Base-by-base conservation (phyloP, 1,139 yeast genomes). In the Suhomyces bolitotheri region DNA sequence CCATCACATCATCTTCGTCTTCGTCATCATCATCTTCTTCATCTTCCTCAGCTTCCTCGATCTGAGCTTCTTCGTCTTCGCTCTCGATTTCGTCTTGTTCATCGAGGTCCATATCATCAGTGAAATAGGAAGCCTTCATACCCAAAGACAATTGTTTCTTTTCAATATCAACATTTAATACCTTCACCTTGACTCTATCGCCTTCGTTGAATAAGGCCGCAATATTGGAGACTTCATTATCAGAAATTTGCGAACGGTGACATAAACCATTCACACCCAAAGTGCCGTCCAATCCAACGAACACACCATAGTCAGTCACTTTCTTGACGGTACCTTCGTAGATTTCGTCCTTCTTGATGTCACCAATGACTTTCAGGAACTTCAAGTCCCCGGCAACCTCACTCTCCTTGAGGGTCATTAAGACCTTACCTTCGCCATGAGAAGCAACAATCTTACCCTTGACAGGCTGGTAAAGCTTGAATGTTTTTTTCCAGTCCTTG, bases 111-210 rank as follows among this genome's bases (percentile, higher is more conserved):
- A 58, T 60, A 13, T 56, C 73, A 15, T 60, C 69, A 15, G 70
- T 71, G 60, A 92, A 90, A 62, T 83, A 88, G 4, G 96, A 86
- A 2, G 97, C 97, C 66, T 89, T 92, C 89, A 90, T 82, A 46
- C 97, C 96, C 41, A 90, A 74, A 1, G 95, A 82, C 29, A 90
- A 57, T 55, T 85, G 89, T 45, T 80, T 81, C 71, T 84, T 88
- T 13, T 68, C 78, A 4, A 53, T 41, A 52, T 86, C 82, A 29
- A 82, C 71, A 29, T 70, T 73, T 50, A 90, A 68, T 22, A 92
- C 71, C 64, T 82, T 84, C 27, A 87, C 95, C 64, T 86, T 86
- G 29, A 90, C 97, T 46, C 85, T 73, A 58, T 90, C 97, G 46
- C 97, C 97, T 52, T 80, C 87, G 36, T 85, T 82, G 60, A 90